Evolutionary conservation across 768 basidiomycete species (phyloP), one percentile per base, ranked within the genome.

Genomic region (Coprinopsis strossmayeri): DNA sequence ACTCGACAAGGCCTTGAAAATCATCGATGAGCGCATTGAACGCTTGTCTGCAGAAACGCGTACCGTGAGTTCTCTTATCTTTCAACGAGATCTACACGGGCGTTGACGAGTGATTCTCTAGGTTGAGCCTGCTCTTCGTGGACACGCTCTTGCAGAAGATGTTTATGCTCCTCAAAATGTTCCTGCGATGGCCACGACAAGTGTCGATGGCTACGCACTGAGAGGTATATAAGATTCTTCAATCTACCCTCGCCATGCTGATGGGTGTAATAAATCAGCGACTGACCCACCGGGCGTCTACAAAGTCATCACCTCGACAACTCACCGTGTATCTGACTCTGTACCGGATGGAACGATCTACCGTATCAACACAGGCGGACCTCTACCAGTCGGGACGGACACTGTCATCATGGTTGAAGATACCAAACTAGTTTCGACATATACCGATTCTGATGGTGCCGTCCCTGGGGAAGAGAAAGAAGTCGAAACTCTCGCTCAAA

Each of bases 371-470:
- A 95, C 91, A 0, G 91, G 91, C 4, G 85, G 78, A 0, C 87
- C 89, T 0, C 67, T 95, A 2, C 91, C 91, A 1, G 61, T 65
- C 0, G 90, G 87, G 3, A 64, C 84, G 5, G 84, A 93, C 59
- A 69, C 88, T 0, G 83, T 92, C 2, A 82, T 95, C 63, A 94
- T 93, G 91, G 91, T 95, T 17, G 91, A 95, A 65, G 91, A 94
- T 61, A 94, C 91, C 0, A 76, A 78, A 49, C 72, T 95, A 5
- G 70, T 80, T n/a, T 78, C 79, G 2, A 75, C 77, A 1, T 52
- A 64, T 46, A 62, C 67, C 41, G 69, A 70, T 25, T 56, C 58
- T 2, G 61, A 68, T 17, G 66, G 68, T 15, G 35, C 34, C n/a
- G 3, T 13, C 18, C 27, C 46, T n/a, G 66, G 70, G 2, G 91